Evolutionary conservation across 495 filamentous ascomycete species (phyloP).

Genomic region (Hyaloscypha variabilis): DNA sequence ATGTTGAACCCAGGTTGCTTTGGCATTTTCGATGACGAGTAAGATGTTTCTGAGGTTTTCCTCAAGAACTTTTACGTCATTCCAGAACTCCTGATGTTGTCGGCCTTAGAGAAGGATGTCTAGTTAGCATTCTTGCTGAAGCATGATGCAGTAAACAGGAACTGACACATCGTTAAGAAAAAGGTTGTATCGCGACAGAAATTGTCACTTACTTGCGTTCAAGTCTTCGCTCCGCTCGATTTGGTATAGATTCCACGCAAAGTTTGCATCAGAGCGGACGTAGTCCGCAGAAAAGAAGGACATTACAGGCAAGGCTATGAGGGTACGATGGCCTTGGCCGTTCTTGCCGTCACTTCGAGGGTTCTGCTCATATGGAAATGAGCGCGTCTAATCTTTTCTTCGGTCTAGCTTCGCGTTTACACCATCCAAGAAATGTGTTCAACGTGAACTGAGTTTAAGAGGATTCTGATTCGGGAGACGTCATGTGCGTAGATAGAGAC

Average conservation of each 20-base stretch:
- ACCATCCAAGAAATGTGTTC: not conserved
- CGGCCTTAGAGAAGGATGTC: slow-evolving; percentile 13
- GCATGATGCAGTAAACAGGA: not conserved
- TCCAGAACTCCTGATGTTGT: slow-evolving; percentile 30
- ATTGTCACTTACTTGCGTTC: slow-evolving; percentile 26
- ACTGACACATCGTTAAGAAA: not conserved
- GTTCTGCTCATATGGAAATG: not conserved
- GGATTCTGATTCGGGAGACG: not conserved
- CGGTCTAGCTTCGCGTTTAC: not conserved
- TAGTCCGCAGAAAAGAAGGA: slow-evolving; percentile 2
- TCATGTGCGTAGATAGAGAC: not conserved
- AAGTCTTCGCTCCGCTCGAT: slow-evolving; percentile 26
- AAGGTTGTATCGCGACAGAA: not conserved
- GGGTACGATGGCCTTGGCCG: not conserved
- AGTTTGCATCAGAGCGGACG: not conserved
- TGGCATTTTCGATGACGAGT: slow-evolving; percentile 26
- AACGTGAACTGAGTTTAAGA: not conserved
- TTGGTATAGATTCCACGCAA: slow-evolving; percentile 19
- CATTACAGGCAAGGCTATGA: slow-evolving; percentile 6
- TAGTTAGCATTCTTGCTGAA: not conserved
- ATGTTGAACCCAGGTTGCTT: slow-evolving; percentile 16
- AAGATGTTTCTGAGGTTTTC: slow-evolving; percentile 25
- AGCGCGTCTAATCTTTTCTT: not conserved
- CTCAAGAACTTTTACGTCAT: slow-evolving; percentile 28
- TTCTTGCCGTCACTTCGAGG: not conserved